Base-by-base conservation (phyloP, 208 protist genomes). In the Cochliopodium minus region DNA sequence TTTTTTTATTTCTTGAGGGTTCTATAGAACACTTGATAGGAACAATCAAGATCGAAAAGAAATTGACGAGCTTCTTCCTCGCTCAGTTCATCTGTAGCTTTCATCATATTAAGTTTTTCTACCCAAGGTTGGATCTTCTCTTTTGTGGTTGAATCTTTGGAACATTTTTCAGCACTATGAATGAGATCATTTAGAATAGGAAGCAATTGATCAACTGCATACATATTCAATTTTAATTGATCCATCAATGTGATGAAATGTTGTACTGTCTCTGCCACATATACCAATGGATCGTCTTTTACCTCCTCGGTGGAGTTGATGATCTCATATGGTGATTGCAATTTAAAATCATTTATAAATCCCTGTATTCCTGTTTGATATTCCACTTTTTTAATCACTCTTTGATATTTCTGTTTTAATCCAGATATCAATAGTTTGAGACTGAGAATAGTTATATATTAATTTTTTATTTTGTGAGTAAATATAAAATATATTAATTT, bases 241-340 rank as follows among this genome's bases (percentile, higher is more conserved):
- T 93, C 86, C 50, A 93, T 75, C 15, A 87, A 52, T 9, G 87
- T 91, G 64, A 92, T 93, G 57, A 92, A 91, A 65, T 81, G 70
- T 65, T 91, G 80, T 25, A 76, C 81, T 54, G 80, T 82, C 54
- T 90, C 82, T 28, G 86, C 56, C 13, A 86, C 75, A 49, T n/a
- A n/a, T n/a, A n/a, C n/a, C n/a, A n/a, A n/a, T n/a, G n/a, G n/a
- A n/a, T n/a, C n/a, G n/a, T n/a, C n/a, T n/a, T n/a, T n/a, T n/a
- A n/a, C n/a, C n/a, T n/a, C n/a, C n/a, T n/a, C n/a, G n/a, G n/a
- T n/a, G n/a, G n/a, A n/a, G n/a, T n/a, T n/a, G n/a, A n/a, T n/a
- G n/a, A n/a, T n/a, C n/a, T n/a, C n/a, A n/a, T n/a, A n/a, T n/a
- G n/a, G n/a, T n/a, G n/a, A n/a, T n/a, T n/a, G n/a, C n/a, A n/a